phyloP scores from a whole-genome alignment of 495 filamentous ascomycete genomes.

The Astrocystis sublimbata region DNA sequence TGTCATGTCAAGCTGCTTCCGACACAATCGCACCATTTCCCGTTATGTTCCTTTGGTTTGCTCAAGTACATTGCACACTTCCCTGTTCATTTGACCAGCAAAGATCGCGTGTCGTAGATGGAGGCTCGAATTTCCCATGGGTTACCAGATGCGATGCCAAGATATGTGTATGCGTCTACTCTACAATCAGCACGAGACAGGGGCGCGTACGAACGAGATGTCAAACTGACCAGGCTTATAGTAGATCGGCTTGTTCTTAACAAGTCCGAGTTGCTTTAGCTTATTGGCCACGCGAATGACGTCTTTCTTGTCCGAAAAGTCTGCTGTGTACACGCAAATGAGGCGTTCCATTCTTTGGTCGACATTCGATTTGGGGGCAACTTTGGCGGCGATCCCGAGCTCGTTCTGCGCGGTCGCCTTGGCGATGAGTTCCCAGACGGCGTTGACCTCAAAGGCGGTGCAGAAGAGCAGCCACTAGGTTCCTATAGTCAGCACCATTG shows the following conservation, averaged over 20 bases:
- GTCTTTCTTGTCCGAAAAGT: slow-evolving; percentile 69
- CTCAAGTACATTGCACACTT: not conserved
- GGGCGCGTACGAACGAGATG: not conserved
- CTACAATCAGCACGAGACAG: slow-evolving; percentile 5
- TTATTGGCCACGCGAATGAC: slow-evolving; percentile 63
- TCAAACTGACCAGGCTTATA: slow-evolving; percentile 66
- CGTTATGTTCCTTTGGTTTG: not conserved
- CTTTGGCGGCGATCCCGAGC: slow-evolving; percentile 70
- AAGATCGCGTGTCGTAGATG: slow-evolving; percentile 48
- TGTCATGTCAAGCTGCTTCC: not conserved
- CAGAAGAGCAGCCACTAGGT: slow-evolving; percentile 88
- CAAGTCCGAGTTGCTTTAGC: slow-evolving; percentile 61
- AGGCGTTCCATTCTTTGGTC: slow-evolving; percentile 49
- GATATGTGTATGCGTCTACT: slow-evolving; percentile 69
- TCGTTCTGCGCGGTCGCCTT: slow-evolving; percentile 62
- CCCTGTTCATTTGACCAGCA: slow-evolving; percentile 26
- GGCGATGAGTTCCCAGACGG: slow-evolving; percentile 63
- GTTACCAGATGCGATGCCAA: slow-evolving; percentile 67
- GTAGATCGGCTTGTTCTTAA: slow-evolving; percentile 59
- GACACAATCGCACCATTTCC: not conserved
- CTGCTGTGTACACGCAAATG: slow-evolving; percentile 75
- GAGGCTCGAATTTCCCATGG: slow-evolving; percentile 66
- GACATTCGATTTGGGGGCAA: slow-evolving; percentile 49
- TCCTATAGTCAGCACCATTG: slow-evolving; percentile 1
- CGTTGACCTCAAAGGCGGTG: slow-evolving; percentile 54